phyloP scores from a whole-genome alignment of 768 basidiomycete species.

The Heimioporus sp. region DNA sequence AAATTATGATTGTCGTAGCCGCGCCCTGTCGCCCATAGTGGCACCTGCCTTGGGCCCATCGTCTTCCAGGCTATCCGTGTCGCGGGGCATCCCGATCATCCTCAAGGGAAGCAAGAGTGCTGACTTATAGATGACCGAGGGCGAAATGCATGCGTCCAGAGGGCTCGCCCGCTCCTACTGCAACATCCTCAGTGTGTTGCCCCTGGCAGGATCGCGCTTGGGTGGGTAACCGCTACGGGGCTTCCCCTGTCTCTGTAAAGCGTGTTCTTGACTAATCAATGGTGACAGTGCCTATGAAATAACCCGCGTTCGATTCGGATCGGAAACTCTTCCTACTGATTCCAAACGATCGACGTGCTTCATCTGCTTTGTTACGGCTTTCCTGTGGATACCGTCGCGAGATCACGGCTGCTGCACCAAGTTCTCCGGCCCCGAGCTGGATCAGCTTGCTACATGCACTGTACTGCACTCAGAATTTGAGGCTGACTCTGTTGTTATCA shows the following conservation, averaged over 20 bases:
- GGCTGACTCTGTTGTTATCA: too few relatives aligned
- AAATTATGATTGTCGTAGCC: too few relatives aligned
- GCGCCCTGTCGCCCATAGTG: constrained; percentile 12
- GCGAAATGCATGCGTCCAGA: constrained; percentile 22
- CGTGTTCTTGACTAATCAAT: constrained; percentile 31
- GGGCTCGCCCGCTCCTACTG: constrained; percentile 19
- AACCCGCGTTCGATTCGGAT: constrained; percentile 38
- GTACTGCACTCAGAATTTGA: too few relatives aligned
- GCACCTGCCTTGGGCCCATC: constrained; percentile 17
- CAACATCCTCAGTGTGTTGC: constrained; percentile 19
- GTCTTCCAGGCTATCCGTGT: constrained; percentile 18
- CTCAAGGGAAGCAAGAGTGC: constrained; percentile 25
- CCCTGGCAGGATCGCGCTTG: constrained; percentile 25
- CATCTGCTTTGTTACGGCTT: too few relatives aligned
- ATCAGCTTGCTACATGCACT: constrained; percentile 43
- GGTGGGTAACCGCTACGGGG: constrained; percentile 21
- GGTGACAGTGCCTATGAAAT: constrained; percentile 37
- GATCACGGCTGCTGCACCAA: constrained; percentile 16
- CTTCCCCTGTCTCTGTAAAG: too few relatives aligned
- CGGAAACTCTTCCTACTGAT: constrained; percentile 44
- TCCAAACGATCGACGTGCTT: constrained; percentile 23
- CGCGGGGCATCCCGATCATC: constrained; percentile 24
- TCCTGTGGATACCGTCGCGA: too few relatives aligned
- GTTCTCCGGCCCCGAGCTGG: constrained; percentile 35
- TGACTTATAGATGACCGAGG: constrained; percentile 32